Evolutionary conservation across 495 filamentous ascomycete genomes (phyloP).

Genomic region (Sordaria brevicollis): DNA sequence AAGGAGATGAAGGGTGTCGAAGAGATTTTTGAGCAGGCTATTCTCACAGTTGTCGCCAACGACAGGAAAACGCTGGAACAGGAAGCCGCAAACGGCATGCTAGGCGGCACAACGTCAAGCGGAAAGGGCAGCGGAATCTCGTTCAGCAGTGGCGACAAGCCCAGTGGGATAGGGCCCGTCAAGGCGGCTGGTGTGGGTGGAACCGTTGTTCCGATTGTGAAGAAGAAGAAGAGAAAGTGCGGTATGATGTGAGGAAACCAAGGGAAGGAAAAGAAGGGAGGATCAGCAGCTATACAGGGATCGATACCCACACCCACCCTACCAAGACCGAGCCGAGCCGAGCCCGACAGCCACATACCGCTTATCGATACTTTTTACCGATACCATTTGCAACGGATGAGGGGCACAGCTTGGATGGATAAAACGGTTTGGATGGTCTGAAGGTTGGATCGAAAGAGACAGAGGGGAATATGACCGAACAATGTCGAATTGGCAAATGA

Average conservation of each 20-base stretch:
- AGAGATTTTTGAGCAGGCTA: constrained; percentile 84
- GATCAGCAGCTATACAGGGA: not conserved
- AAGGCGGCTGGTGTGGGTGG: not conserved
- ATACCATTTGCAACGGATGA: not conserved
- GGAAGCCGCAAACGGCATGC: constrained; percentile 21
- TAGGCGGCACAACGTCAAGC: constrained; percentile 3
- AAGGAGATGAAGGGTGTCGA: constrained; percentile 95
- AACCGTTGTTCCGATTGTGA: constrained; percentile 14
- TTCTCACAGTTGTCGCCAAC: constrained; percentile 74
- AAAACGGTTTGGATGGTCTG: not conserved
- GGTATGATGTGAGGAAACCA: constrained; percentile 9
- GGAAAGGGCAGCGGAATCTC: constrained; percentile 10
- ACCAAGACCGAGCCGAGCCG: not conserved
- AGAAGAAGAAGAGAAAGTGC: constrained; percentile 53
- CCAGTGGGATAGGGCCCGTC: constrained; percentile 18
- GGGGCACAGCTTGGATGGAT: not conserved
- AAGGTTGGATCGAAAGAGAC: not conserved
- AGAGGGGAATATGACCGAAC: not conserved
- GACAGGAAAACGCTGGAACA: constrained; percentile 42
- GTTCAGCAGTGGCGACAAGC: constrained; percentile 12
- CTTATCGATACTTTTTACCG: not conserved
- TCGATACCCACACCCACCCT: not conserved
- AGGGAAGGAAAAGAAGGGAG: constrained; percentile 1
- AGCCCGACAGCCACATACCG: not conserved
- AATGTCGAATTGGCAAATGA: not conserved